phyloP scores from a whole-genome alignment of 805 yeast genomes.

The Yamadazyma tumulicola region DNA sequence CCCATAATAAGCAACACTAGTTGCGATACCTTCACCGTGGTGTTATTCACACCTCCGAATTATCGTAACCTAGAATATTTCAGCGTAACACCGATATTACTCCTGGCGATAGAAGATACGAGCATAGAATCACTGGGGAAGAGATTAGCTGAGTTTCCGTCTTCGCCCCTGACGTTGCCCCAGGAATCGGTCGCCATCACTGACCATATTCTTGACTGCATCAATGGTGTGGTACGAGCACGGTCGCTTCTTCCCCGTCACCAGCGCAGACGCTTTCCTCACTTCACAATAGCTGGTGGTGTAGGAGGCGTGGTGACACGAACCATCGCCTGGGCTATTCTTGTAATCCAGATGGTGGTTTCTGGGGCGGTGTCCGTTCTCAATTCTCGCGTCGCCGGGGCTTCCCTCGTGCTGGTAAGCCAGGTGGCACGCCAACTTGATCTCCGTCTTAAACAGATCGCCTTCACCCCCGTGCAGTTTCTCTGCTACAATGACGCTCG shows the following conservation, averaged over 20 bases:
- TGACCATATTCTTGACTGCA: constrained; percentile 17
- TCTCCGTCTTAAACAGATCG: constrained; percentile 68
- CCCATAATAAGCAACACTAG: constrained; percentile 1
- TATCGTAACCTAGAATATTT: constrained; percentile 71
- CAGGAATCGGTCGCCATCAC: constrained; percentile 5
- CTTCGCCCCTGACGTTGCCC: neutral
- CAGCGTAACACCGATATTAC: constrained; percentile 67
- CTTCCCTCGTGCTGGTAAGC: constrained; percentile 41
- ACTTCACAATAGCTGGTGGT: no score
- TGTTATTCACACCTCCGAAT: constrained; percentile 67
- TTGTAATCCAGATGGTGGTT: no score
- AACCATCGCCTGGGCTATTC: no score
- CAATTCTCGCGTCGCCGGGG: constrained; percentile 13
- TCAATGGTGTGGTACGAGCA: constrained; percentile 32
- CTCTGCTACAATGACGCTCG: constrained; percentile 50
- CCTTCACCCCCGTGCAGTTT: constrained; percentile 79
- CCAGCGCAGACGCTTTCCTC: no score
- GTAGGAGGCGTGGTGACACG: no score
- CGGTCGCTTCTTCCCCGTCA: no score
- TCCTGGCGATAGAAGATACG: constrained; percentile 44
- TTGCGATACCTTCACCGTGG: constrained; percentile 9
- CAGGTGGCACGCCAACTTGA: constrained; percentile 78
- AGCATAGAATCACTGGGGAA: no score
- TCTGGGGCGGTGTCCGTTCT: no score
- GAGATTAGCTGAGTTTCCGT: constrained; percentile 1